Percentiles rank a stretch among this genome's conserved stretches.
These are phyloP conservation scores for Rhizophagus prolifer DNA, from an alignment of 192 early-diverging fungal genomes.

Conservation along the genomic window DNA sequence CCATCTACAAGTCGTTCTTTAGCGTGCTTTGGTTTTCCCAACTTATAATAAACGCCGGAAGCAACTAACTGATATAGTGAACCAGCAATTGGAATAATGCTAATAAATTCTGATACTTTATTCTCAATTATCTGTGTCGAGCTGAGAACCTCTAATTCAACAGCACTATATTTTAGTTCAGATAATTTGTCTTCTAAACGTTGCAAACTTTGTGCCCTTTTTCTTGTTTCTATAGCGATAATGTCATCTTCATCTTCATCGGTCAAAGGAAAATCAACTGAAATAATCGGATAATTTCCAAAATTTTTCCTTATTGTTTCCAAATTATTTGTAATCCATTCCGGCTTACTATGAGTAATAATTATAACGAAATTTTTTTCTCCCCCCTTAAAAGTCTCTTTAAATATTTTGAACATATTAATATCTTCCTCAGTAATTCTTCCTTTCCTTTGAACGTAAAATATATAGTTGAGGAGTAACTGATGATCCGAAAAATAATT, in stretches of 20 bases:
- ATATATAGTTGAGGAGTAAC: conserved; percentile 10
- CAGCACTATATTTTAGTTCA: no score
- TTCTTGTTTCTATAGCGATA: not conserved
- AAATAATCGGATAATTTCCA: conserved; percentile 28
- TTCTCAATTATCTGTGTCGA: not conserved
- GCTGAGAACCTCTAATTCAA: conserved; percentile 4
- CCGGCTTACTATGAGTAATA: conserved; percentile 22
- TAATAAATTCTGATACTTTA: not conserved
- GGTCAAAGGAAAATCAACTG: conserved; percentile 24
- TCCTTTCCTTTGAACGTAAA: conserved; percentile 27
- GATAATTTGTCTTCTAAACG: no score
- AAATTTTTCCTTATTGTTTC: conserved; percentile 6
- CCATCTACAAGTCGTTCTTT: not conserved
- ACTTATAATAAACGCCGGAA: not conserved
- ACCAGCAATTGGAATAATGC: not conserved
- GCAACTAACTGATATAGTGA: not conserved
- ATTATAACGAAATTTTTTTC: conserved; percentile 31
- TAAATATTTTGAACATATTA: conserved; percentile 27
- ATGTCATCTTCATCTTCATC: not conserved
- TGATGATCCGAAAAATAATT: not conserved
- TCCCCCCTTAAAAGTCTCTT: conserved; percentile 23
- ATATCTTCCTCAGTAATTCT: conserved; percentile 25
- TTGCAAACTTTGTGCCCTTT: no score
- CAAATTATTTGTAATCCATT: conserved; percentile 21
- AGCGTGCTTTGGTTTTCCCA: not conserved